These are phyloP conservation scores for Lagerstroemia speciosa DNA, from an alignment of 345 rosid genomes.

Conservation along the genomic window DNA sequence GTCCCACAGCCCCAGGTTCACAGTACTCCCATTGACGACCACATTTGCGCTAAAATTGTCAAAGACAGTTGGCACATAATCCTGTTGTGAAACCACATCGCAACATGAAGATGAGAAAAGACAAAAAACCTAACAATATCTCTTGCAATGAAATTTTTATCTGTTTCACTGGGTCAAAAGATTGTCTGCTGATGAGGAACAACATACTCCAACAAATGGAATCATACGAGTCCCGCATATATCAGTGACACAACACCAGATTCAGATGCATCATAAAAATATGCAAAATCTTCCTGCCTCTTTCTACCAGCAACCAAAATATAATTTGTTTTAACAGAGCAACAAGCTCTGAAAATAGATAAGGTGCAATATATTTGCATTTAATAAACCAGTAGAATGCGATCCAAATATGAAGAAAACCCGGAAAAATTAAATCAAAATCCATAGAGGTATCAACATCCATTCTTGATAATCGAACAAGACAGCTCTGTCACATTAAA, in stretches of 20 bases:
- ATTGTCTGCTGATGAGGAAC: no score
- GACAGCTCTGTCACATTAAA: not conserved
- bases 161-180: not conserved
- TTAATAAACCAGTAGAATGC: not conserved
- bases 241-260: no score
- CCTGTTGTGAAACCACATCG: constrained; percentile 39
- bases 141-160: not conserved
- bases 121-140: not conserved
- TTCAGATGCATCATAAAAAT: no score
- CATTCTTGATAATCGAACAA: not conserved
- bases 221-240: no score
- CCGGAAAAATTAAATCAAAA: not conserved
- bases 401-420: not conserved
- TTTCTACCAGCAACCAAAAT: not conserved
- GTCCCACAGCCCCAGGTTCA: constrained; percentile 92
- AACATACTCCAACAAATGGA: no score
- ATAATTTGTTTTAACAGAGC: not conserved
- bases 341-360: not conserved
- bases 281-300: no score
- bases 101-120: constrained; percentile 3
- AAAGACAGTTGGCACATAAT: constrained; percentile 92
- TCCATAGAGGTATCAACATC: not conserved
- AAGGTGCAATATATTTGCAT: not conserved
- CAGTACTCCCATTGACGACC: constrained; percentile 86
- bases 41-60: constrained; percentile 99